These are phyloP conservation scores for Brassica incana DNA, from an alignment of 345 rosid species.

Conservation along the genomic window DNA sequence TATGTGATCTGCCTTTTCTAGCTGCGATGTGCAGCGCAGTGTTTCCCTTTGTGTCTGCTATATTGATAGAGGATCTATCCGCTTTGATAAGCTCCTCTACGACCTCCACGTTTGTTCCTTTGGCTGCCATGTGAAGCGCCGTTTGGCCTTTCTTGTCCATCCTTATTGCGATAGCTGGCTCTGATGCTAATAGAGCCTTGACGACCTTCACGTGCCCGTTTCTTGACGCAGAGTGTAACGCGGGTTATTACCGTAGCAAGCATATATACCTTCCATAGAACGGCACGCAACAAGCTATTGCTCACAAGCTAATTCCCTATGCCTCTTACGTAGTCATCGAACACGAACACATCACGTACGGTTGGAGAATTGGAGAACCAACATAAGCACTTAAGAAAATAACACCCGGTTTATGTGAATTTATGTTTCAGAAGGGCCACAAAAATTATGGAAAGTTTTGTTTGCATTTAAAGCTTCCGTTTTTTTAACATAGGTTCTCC, in stretches of 20 bases:
- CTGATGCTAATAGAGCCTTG: slow-evolving; percentile 55
- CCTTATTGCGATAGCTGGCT: slow-evolving; percentile 56
- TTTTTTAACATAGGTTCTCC: too few species aligned
- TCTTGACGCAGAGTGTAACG: slow-evolving; percentile 53
- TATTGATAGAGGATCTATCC: slow-evolving; percentile 51
- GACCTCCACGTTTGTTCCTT: slow-evolving; percentile 60
- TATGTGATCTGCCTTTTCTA: slow-evolving; percentile 82
- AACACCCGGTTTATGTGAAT: too few species aligned
- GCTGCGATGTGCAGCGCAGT: slow-evolving; percentile 67
- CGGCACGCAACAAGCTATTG: too few species aligned
- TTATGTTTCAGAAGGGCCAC: too few species aligned
- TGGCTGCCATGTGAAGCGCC: slow-evolving; percentile 87
- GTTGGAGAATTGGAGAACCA: too few species aligned
- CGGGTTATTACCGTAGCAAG: too few species aligned
- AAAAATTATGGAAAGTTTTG: too few species aligned
- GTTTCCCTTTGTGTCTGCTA: slow-evolving; percentile 75
- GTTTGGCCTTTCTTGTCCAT: slow-evolving; percentile 88
- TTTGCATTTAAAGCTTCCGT: too few species aligned
- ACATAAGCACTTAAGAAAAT: too few species aligned
- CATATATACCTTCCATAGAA: too few species aligned
- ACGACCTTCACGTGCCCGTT: slow-evolving; percentile 74
- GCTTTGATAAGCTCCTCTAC: slow-evolving; percentile 67
- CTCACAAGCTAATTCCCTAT: neutral
- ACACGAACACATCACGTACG: too few species aligned
- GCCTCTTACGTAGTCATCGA: too few species aligned